Conservation (phyloP, 2,329 filamentous ascomycete genomes). For the Xylariomycetidae sp. region DNA sequence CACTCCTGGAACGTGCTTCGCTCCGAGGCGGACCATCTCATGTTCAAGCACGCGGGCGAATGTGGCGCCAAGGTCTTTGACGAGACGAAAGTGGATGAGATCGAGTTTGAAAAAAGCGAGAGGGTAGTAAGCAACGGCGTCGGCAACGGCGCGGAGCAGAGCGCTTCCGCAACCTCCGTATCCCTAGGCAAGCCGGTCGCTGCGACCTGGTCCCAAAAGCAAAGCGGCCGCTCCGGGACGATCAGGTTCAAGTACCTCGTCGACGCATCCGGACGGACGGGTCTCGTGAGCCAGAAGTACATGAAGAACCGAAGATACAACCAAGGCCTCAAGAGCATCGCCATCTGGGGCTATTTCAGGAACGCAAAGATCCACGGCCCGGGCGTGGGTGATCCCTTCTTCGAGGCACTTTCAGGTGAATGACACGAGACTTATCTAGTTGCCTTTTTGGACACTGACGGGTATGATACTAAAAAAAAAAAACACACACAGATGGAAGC, state of each 20-base stretch:
- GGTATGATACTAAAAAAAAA: too few relatives aligned
- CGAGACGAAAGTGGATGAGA: slow-evolving; percentile 28
- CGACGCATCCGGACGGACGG: slow-evolving; percentile 42
- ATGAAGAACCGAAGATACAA: slow-evolving; percentile 44
- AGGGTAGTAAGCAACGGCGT: too few relatives aligned
- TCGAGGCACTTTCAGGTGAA: slow-evolving; percentile 44
- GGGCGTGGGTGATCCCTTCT: slow-evolving; percentile 36
- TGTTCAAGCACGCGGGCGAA: slow-evolving; percentile 37
- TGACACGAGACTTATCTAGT: too few relatives aligned
- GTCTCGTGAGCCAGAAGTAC: slow-evolving; percentile 43
- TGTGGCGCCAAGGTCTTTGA: slow-evolving; percentile 38
- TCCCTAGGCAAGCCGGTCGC: slow-evolving; percentile 29
- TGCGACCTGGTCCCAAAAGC: slow-evolving; percentile 30
- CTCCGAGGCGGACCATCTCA: slow-evolving; percentile 39
- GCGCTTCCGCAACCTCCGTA: slow-evolving; percentile 1
- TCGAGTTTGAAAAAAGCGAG: slow-evolving; percentile 26
- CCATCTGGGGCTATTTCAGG: slow-evolving; percentile 46
- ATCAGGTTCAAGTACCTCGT: slow-evolving; percentile 44
- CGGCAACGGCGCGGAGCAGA: not conserved
- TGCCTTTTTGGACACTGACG: too few relatives aligned
- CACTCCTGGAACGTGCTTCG: slow-evolving; percentile 43
- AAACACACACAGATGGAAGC: slow-evolving; percentile 37
- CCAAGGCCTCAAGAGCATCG: slow-evolving; percentile 43
- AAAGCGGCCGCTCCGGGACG: slow-evolving; percentile 29
- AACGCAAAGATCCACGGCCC: slow-evolving; percentile 25